phyloP scores from a whole-genome alignment of 306 rosid genomes.

The Luffa acutangula region DNA sequence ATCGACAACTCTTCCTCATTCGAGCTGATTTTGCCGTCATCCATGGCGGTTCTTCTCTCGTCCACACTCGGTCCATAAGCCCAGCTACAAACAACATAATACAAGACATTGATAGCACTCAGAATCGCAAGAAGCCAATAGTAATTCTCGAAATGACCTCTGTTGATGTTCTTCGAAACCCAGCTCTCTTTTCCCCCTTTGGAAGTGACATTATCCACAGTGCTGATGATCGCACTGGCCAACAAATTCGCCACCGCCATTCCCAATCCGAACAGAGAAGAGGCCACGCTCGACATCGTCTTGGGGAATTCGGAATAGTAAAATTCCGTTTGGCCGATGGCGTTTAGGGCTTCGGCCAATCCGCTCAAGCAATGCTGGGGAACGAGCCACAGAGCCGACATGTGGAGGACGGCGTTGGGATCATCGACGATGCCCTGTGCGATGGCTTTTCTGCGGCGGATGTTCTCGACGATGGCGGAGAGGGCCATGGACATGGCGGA shows the following conservation, averaged over 20 bases:
- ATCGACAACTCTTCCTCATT: conserved; percentile 13
- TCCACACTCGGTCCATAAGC: conserved; percentile 46
- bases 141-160: conserved; percentile 42
- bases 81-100: conserved; percentile 44
- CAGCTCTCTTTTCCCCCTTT: conserved; percentile 46
- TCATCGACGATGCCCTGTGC: conserved; percentile 19
- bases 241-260: conserved; percentile 37
- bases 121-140: conserved; percentile 45
- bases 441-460: conserved; percentile 32
- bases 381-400: conserved; percentile 64
- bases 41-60: conserved; percentile 1
- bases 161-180: conserved; percentile 42
- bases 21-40: conserved; percentile 1
- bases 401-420: conserved; percentile 30
- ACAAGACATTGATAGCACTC: conserved; percentile 23
- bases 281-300: conserved; percentile 58
- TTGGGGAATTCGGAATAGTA: conserved; percentile 58
- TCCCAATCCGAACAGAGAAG: conserved; percentile 35
- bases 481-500: conserved; percentile 27
- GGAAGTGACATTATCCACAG: conserved; percentile 33
- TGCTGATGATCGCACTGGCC: conserved; percentile 32
- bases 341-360: conserved; percentile 50
- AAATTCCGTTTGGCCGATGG: conserved; percentile 53
- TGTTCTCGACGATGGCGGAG: conserved; percentile 36
- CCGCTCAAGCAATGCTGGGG: conserved; percentile 38